Evolutionary conservation across 768 basidiomycete species (phyloP), one percentile per base, ranked within the genome.

Genomic region (Mycena metata): DNA sequence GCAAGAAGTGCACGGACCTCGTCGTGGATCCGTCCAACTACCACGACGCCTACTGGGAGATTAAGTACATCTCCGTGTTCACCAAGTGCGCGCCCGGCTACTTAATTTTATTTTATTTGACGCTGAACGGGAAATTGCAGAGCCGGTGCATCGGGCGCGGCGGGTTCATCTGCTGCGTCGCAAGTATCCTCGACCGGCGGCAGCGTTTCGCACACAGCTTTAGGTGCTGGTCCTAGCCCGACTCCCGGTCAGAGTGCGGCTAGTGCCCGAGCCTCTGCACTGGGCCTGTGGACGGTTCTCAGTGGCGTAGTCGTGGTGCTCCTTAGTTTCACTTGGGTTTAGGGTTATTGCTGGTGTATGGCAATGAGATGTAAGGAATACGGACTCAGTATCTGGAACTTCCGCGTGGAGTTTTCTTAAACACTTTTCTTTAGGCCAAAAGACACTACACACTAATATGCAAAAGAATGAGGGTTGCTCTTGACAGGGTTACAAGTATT

Each of bases 1-100:
- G 73, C 46, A 74, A 73, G 39, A 73, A 68, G 6, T 78, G 83
- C 75, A 80, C 81, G 71, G 78, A 81, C 16, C 56, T 72, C 17
- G 70, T 73, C 23, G 24, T 46, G 13, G 79, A 78, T 66, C 72
- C 74, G 2, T 47, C 74, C 26, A 79, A 79, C 70, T 82, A 79
- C 72, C 73, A 74, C 67, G 73, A 70, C 43, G 80, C 80, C 3
- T 79, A 79, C 72, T 85, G 83, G 64, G 83, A 84, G 74, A 78
- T 85, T 73, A 76, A 79, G 51, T 81, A 78, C 41, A 69, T 85
- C 60, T 78, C 79, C 39, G 74, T 83, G 8, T 84, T 72, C 59
- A 23, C 69, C 47, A 67, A 50, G 67, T 69, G 10, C 45, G 58
- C 56, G 33, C 56, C 41, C 13, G 42, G 9, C 41, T 43, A 21